A percentile compares a stretch with the other conserved stretches of the same genome.
phyloP scores from a whole-genome alignment of 345 rosid genomes.

The Microthlaspi erraticum region DNA sequence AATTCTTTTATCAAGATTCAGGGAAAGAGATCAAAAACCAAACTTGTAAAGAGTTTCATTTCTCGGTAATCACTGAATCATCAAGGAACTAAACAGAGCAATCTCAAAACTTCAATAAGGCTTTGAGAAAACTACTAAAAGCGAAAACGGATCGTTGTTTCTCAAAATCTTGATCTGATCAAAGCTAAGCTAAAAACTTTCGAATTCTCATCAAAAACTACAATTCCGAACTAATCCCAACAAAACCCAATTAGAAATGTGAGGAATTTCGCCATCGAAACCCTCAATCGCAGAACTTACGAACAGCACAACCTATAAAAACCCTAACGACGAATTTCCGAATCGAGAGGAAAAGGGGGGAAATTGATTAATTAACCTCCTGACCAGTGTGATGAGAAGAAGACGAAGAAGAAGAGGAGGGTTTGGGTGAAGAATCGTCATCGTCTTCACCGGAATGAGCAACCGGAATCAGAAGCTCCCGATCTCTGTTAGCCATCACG shows the following conservation, averaged over 20 bases:
- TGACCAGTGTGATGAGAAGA: conserved; percentile 80
- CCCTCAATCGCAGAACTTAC: conserved; percentile 32
- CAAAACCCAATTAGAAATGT: neutral
- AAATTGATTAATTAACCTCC: conserved; percentile 54
- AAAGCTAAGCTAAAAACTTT: conserved; percentile 17
- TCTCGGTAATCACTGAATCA: neutral
- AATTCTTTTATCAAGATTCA: neutral
- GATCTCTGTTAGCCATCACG: conserved; percentile 75
- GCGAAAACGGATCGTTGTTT: neutral
- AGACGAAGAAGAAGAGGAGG: conserved; percentile 70
- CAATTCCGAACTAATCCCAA: neutral
- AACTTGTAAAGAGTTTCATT: neutral
- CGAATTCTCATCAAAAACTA: conserved; percentile 6
- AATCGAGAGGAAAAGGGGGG: neutral
- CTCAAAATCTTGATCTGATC: conserved; percentile 9
- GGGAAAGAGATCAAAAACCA: neutral
- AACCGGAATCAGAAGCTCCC: conserved; percentile 91
- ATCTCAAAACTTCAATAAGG: neutral
- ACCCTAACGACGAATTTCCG: neutral
- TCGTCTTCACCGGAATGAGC: conserved; percentile 52
- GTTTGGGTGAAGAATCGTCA: conserved; percentile 58
- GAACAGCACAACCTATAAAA: conserved; percentile 6
- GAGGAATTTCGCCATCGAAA: conserved; percentile 11
- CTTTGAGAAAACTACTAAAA: neutral
- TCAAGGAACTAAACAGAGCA: conserved; percentile 2